phyloP scores from a whole-genome alignment of 768 basidiomycete genomes.

The Gyrodon lividus region DNA sequence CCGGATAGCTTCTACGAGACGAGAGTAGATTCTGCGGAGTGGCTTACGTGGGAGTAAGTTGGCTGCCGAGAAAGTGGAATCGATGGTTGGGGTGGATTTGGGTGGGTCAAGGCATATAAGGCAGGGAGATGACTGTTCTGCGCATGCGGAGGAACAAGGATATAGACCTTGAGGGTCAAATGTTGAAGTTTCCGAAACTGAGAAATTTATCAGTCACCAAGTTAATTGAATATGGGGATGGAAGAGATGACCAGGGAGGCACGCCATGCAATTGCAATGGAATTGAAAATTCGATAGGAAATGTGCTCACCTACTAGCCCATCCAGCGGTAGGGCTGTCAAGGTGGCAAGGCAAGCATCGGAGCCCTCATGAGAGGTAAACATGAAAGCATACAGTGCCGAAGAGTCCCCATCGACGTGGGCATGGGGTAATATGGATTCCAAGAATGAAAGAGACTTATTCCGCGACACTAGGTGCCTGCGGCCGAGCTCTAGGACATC shows the following conservation, averaged over 20 bases:
- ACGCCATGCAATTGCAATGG: neutral
- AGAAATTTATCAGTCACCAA: slow-evolving; percentile 11
- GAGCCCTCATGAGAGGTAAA: slow-evolving; percentile 39
- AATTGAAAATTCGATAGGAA: neutral
- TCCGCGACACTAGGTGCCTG: slow-evolving; percentile 42
- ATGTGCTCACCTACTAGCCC: slow-evolving; percentile 50
- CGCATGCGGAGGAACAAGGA: slow-evolving; percentile 51
- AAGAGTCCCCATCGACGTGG: slow-evolving; percentile 42
- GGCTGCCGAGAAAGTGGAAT: slow-evolving; percentile 30
- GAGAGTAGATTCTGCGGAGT: slow-evolving; percentile 39
- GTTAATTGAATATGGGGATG: neutral
- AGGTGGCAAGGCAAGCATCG: slow-evolving; percentile 29
- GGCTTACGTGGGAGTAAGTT: slow-evolving; percentile 46
- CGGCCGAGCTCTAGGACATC: slow-evolving; percentile 58
- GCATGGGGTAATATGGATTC: slow-evolving; percentile 54
- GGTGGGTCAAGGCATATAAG: slow-evolving; percentile 32
- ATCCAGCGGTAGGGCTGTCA: slow-evolving; percentile 45
- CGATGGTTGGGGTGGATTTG: slow-evolving; percentile 14
- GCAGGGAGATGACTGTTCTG: slow-evolving; percentile 40
- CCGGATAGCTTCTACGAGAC: slow-evolving; percentile 66
- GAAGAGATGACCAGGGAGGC: slow-evolving; percentile 1
- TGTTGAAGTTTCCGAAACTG: slow-evolving; percentile 43
- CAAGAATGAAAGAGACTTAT: slow-evolving; percentile 38
- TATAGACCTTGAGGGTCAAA: slow-evolving; percentile 52
- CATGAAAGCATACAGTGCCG: slow-evolving; percentile 59